phyloP scores from a whole-genome alignment of 1,284 basidiomycete species.

The Quambalaria eucalypti region DNA sequence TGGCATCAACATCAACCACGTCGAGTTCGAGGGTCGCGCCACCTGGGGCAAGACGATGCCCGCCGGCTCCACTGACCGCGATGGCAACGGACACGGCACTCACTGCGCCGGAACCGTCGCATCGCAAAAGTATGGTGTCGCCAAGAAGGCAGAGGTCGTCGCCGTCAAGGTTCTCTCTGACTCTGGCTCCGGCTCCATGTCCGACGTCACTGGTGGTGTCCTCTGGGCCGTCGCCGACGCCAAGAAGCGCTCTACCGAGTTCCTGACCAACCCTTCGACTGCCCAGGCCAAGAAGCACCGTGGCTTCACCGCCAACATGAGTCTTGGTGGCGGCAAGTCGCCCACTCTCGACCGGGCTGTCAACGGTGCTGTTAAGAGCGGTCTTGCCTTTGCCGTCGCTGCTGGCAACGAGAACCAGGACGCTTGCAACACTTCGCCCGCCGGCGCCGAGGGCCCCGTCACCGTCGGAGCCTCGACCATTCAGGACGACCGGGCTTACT shows the following conservation, averaged over 20 bases:
- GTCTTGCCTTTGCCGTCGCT: constrained; percentile 69
- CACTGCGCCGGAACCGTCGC: constrained; percentile 62
- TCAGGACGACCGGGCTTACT: constrained; percentile 73
- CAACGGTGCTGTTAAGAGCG: constrained; percentile 69
- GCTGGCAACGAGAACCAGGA: constrained; percentile 69
- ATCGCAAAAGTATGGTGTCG: constrained; percentile 76
- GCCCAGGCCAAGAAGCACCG: constrained; percentile 65
- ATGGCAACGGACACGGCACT: constrained; percentile 60
- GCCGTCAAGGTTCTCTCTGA: constrained; percentile 94
- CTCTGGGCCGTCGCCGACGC: constrained; percentile 69
- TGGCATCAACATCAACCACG: constrained; percentile 78
- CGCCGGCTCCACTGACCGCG: constrained; percentile 64
- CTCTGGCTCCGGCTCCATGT: constrained; percentile 89
- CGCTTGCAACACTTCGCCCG: constrained; percentile 74
- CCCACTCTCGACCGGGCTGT: constrained; percentile 74
- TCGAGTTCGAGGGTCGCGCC: constrained; percentile 79
- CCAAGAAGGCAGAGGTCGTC: constrained; percentile 81
- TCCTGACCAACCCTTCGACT: constrained; percentile 58
- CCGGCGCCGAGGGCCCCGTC: constrained; percentile 57
- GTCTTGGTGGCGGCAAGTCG: constrained; percentile 91
- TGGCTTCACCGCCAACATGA: constrained; percentile 97
- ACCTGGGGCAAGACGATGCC: constrained; percentile 46
- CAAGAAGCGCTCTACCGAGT: constrained; percentile 54
- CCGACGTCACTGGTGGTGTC: constrained; percentile 67
- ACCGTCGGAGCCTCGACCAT: constrained; percentile 59